A percentile compares a stretch with the other conserved stretches of the same genome.
Evolutionary conservation across 1,284 basidiomycete species (phyloP).

Genomic region (Vanrija sp.): DNA sequence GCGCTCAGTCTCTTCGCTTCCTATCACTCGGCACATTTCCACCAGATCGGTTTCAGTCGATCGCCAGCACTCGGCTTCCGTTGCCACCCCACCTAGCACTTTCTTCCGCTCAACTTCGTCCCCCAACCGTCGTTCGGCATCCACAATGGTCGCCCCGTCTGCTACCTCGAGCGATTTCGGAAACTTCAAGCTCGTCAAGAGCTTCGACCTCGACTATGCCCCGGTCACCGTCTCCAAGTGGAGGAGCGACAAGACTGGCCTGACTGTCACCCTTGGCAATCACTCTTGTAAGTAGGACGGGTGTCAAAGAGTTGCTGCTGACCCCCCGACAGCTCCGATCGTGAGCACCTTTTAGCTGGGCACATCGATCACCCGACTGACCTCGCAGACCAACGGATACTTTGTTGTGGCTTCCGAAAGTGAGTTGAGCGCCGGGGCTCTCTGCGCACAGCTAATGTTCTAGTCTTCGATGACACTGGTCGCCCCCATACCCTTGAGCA

Average conservation of each 20-base stretch:
- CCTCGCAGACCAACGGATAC: conserved; percentile 77
- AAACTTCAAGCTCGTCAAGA: conserved; percentile 43
- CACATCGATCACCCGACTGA: neutral
- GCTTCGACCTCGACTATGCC: conserved; percentile 44
- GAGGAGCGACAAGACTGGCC: conserved; percentile 48
- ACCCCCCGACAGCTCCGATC: conserved; percentile 25
- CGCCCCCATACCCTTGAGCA: conserved; percentile 93
- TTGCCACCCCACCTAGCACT: no score
- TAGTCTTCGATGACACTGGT: conserved; percentile 87
- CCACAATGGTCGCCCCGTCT: conserved; percentile 4
- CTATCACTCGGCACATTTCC: no score
- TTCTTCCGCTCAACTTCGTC: no score
- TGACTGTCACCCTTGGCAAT: conserved; percentile 55
- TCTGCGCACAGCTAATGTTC: conserved; percentile 4
- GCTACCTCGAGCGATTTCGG: conserved; percentile 29
- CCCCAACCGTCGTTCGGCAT: neutral
- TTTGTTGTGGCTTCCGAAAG: conserved; percentile 92
- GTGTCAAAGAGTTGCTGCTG: neutral
- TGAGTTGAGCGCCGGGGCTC: conserved; percentile 42
- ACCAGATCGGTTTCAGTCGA: no score
- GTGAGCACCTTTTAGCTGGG: conserved; percentile 14
- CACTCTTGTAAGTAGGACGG: conserved; percentile 62
- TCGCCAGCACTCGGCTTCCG: no score
- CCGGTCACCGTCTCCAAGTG: conserved; percentile 47
- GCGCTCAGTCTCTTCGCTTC: no score